phyloP scores from a whole-genome alignment of 768 basidiomycete genomes.

The Calvatia gigantea region DNA sequence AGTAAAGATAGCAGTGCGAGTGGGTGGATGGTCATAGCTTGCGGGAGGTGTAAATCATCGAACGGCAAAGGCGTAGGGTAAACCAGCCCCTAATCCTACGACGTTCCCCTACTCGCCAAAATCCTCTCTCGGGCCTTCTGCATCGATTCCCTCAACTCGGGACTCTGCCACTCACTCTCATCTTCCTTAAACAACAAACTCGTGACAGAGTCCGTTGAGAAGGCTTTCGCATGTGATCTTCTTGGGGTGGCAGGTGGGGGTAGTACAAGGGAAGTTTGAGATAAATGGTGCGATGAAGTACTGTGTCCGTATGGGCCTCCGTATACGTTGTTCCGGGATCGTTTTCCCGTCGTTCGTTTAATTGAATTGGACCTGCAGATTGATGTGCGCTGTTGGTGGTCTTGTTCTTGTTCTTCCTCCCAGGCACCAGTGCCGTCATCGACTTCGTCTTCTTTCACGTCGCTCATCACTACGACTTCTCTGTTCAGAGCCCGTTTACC shows the following conservation, averaged over 20 bases:
- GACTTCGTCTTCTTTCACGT: constrained; percentile 67
- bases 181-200: constrained; percentile 36
- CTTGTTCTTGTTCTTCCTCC: constrained; percentile 69
- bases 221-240: constrained; percentile 18
- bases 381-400: constrained; percentile 10
- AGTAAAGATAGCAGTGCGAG: background rate
- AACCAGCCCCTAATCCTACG: background rate
- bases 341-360: constrained; percentile 1
- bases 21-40: background rate
- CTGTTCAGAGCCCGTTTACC: constrained; percentile 72
- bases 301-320: background rate
- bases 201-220: constrained; percentile 9
- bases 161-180: constrained; percentile 51
- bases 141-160: constrained; percentile 66
- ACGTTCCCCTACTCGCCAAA: no score
- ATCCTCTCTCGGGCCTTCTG: no score
- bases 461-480: constrained; percentile 80
- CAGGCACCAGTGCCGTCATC: constrained; percentile 75
- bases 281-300: constrained; percentile 1
- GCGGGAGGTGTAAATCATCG: background rate
- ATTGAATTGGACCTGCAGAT: constrained; percentile 3
- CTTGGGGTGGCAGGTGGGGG: constrained; percentile 1
- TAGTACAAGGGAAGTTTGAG: background rate
- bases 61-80: background rate
- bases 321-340: background rate